Evolutionary conservation across 306 rosid species (phyloP).

Genomic region (Inga leiocalycina): DNA sequence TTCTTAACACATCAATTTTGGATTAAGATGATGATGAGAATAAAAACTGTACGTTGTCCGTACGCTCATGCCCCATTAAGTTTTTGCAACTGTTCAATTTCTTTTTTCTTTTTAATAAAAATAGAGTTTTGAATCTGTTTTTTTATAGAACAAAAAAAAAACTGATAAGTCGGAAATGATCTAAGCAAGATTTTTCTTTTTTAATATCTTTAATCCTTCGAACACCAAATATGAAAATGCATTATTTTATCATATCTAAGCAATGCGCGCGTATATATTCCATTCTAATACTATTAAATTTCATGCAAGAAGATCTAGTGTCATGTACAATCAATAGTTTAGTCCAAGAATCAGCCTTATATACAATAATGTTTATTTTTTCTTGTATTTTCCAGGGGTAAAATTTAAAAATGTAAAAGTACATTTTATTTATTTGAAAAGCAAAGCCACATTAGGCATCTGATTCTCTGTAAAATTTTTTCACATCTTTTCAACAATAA

Average conservation of each 20-base stretch:
- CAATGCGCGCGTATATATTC: background rate
- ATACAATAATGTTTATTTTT: too few relatives aligned
- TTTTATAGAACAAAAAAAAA: too few relatives aligned
- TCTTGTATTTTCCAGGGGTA: background rate
- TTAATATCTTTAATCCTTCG: background rate
- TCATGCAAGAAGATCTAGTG: background rate
- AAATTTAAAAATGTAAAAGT: background rate
- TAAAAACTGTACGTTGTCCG: background rate
- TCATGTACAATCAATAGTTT: background rate
- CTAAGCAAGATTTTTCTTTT: background rate
- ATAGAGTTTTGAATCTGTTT: too few relatives aligned
- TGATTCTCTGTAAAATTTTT: constrained; percentile 34
- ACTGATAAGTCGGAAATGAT: background rate
- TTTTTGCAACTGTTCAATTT: background rate
- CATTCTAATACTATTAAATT: background rate
- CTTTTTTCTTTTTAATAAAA: too few relatives aligned
- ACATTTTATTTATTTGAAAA: constrained; percentile 11
- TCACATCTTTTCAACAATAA: constrained; percentile 26
- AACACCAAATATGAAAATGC: background rate
- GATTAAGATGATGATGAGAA: background rate
- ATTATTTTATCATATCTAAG: background rate
- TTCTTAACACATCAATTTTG: background rate
- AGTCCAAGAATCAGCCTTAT: background rate
- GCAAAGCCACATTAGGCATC: constrained; percentile 34
- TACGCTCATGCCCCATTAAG: background rate